Percentiles rank a stretch among this genome's conserved stretches.
phyloP scores from a whole-genome alignment of 78 protist species.

The Pigoraptor vietnamica region DNA sequence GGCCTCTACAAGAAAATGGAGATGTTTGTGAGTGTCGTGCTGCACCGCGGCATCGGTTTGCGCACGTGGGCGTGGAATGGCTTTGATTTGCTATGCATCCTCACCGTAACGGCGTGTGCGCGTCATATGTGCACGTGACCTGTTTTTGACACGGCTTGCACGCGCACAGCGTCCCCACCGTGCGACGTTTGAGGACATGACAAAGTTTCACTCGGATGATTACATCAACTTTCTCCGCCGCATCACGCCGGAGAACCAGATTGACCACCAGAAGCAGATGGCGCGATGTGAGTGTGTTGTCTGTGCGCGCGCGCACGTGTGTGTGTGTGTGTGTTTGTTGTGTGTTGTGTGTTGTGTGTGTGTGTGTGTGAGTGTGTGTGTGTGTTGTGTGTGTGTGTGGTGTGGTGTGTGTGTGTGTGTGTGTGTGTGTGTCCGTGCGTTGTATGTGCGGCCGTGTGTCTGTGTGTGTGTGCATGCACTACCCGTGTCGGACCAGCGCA shows the following conservation, averaged over 20 bases:
- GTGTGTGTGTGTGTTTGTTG: background rate
- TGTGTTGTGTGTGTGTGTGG: too few species aligned
- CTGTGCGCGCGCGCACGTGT: too few species aligned
- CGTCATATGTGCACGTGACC: too few species aligned
- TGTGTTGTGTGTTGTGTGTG: too few species aligned
- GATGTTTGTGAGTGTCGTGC: background rate
- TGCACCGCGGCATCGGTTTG: too few species aligned
- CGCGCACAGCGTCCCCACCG: conserved; percentile 73
- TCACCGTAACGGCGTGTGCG: background rate
- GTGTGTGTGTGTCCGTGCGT: too few species aligned
- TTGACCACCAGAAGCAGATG: background rate
- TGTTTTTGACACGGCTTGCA: background rate
- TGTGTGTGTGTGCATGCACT: too few species aligned
- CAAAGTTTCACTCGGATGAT: conserved; percentile 91
- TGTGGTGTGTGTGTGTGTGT: too few species aligned
- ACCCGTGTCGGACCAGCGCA: too few species aligned
- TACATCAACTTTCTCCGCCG: conserved; percentile 85
- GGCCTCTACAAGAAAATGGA: conserved; percentile 78
- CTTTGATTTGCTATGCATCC: background rate
- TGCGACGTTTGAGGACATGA: conserved; percentile 79
- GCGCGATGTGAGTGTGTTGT: background rate
- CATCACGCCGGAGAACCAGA: background rate
- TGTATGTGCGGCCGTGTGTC: too few species aligned
- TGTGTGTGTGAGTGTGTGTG: too few species aligned
- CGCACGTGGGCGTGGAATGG: too few species aligned